Evolutionary conservation across 2,329 filamentous ascomycete genomes (phyloP), one percentile per base, ranked within the genome.

Genomic region (Ceratocystis diversiconidia): DNA sequence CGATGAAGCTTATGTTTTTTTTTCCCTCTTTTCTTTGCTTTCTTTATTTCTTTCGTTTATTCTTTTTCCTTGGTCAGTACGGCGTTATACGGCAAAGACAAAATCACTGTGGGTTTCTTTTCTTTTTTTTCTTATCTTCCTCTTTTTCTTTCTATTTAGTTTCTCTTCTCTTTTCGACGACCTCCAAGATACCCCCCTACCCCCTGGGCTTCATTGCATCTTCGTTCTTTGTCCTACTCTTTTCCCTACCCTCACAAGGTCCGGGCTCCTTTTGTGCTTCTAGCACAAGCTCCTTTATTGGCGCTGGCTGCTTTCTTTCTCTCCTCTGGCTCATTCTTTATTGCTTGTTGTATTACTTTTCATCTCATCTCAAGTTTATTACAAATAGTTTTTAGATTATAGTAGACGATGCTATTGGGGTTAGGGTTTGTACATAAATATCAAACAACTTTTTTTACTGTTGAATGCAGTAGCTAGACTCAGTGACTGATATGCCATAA

Each of bases 111-210:
- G 46, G 57, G 52, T 59, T 62, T 61, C 36, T 61, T 44, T 62
- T 52, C 43, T 67, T 62, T 41, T 63, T 55, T 52, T 48, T 32
- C 19, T 48, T 36, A 22, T 43, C 60, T 55, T 10, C 3, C 36
- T 10, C 36, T 15, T 41, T 41, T 12, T 41, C 36, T 15, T 12
- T n/a, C 48, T 62, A 22, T 52, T 43, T 28, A 41, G 36, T 15
- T 41, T 30, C 17, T 52, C 25, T 59, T 36, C 28, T 59, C 55
- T 25, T 6, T 30, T 59, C 55, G 8, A 59, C 17, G 55, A 59
- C 55, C 55, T 32, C 55, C 55, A 59, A 59, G 55, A 59, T 59
- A 59, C 55, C 55, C 55, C 55, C 55, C 36, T 59, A 59, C 55
- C 55, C 55, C 55, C 32, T 28, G 28, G 55, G 55, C 55, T 59